Evolutionary conservation across 305 asterid species (phyloP), one percentile per base, ranked within the genome.

Genomic region (Fraxinus greggii): DNA sequence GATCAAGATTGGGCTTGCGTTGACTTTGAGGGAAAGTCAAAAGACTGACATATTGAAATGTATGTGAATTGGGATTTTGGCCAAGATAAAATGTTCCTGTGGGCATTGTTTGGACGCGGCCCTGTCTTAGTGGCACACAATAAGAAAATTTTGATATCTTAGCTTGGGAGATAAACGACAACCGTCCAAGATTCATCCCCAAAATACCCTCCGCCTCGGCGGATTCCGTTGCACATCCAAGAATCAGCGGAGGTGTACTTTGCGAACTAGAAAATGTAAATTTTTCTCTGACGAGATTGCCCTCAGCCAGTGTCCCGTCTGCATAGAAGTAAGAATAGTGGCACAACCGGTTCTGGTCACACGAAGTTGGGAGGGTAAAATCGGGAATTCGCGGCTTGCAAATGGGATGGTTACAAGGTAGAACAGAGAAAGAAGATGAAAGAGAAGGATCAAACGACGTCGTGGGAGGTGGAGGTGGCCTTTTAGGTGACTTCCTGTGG

Each of bases 251-350:
- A 89, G 98, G 97, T 87, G 98, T 92, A 40, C 48, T 79, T 26
- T 83, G 90, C 91, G 98, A 89, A 78, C 13, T 13, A 0, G 97
- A 87, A 75, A 95, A 88, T 0, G 91, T 81, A 82, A 95, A 67
- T 32, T 85, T 92, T 56, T 95, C 99, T 8, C 93, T 56, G 85
- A 94, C 94, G 75, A 95, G 90, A 88, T 93, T 95, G 61, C 99
- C 99, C 95, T 95, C 98, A 19, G 97, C 99, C 2, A 89, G 28
- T 5, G 98, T 94, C 1, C 98, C 98, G 65, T 95, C 99, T 0
- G 97, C 97, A 83, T 92, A 94, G 90, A 92, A 93, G 88, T 90
- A 93, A n/a, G 97, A 91, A 67, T 93, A 95, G 88, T 91, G 97
- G 90, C 98, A 95, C 77, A 91, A 80, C 1, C 90, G 86, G 31